Conservation (phyloP, 345 rosid genomes). For the Moringa oleifera region DNA sequence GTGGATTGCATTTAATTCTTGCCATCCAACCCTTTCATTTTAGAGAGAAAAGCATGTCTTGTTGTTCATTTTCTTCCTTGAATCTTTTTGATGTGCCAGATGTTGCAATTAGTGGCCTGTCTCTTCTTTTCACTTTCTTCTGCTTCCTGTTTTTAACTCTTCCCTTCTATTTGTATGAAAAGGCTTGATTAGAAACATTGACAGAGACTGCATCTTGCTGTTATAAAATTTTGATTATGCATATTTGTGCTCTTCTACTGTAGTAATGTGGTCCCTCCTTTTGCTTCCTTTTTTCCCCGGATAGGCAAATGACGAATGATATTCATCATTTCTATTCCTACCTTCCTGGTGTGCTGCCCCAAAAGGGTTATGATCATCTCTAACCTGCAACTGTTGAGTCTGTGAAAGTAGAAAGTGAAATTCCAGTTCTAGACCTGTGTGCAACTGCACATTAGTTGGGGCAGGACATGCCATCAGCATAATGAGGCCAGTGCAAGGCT, state of each 20-base stretch:
- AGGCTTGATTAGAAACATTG: not conserved
- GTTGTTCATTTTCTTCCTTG: no score
- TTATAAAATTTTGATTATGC: not conserved
- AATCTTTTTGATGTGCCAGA: no score
- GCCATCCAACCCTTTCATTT: no score
- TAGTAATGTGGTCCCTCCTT: not conserved
- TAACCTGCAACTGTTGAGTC: not conserved
- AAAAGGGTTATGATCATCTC: not conserved
- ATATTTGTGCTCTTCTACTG: not conserved
- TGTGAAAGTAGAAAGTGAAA: not conserved
- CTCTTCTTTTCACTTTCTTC: no score
- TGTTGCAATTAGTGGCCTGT: not conserved
- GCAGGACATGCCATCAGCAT: not conserved
- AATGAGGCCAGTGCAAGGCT: not conserved
- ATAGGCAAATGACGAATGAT: no score
- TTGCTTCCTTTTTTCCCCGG: no score
- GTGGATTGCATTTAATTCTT: no score
- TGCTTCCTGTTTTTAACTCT: no score
- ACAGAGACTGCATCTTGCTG: not conserved
- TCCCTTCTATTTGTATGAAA: not conserved
- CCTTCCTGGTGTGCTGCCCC: not conserved
- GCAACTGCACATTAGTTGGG: not conserved
- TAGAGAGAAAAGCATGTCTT: no score
- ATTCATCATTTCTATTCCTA: not conserved
- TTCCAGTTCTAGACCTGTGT: not conserved